phyloP scores from a whole-genome alignment of 768 basidiomycete genomes.

The Lepiota subincarnata region DNA sequence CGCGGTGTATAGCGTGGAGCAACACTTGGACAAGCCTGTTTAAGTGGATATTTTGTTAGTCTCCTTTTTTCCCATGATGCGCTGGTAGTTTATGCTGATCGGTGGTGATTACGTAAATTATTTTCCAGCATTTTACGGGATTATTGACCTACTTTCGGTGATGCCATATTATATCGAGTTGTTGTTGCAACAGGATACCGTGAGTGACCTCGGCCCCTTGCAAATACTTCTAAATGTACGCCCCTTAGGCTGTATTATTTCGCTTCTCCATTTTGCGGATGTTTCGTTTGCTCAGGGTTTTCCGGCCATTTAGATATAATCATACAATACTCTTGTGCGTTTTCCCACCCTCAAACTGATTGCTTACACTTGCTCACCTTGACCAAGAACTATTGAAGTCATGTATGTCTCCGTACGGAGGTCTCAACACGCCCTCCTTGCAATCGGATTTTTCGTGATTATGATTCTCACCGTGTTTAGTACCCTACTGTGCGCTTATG shows the following conservation, averaged over 20 bases:
- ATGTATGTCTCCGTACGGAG: constrained; percentile 88
- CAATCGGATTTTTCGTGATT: constrained; percentile 83
- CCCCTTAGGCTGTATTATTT: constrained; percentile 64
- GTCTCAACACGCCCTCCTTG: constrained; percentile 82
- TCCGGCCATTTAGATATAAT: constrained; percentile 84
- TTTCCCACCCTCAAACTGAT: not conserved
- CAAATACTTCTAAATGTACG: not conserved
- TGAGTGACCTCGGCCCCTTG: constrained; percentile 21
- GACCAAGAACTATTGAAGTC: constrained; percentile 74
- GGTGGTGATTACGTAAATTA: constrained; percentile 13
- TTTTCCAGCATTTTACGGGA: constrained; percentile 66
- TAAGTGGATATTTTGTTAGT: constrained; percentile 66
- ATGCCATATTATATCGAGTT: constrained; percentile 89
- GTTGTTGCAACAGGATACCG: constrained; percentile 79
- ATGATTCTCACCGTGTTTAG: constrained; percentile 88
- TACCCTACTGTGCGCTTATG: constrained; percentile 61
- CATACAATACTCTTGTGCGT: constrained; percentile 78
- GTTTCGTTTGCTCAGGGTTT: constrained; percentile 85
- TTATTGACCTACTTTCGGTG: constrained; percentile 83
- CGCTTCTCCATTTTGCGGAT: constrained; percentile 89
- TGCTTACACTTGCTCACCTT: not conserved
- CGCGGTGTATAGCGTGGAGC: constrained; percentile 73
- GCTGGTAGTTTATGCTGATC: not conserved
- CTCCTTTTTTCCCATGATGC: constrained; percentile 15
- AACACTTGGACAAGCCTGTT: constrained; percentile 55